Conservation (phyloP, 768 basidiomycete genomes). For the Mrakia frigida region DNA sequence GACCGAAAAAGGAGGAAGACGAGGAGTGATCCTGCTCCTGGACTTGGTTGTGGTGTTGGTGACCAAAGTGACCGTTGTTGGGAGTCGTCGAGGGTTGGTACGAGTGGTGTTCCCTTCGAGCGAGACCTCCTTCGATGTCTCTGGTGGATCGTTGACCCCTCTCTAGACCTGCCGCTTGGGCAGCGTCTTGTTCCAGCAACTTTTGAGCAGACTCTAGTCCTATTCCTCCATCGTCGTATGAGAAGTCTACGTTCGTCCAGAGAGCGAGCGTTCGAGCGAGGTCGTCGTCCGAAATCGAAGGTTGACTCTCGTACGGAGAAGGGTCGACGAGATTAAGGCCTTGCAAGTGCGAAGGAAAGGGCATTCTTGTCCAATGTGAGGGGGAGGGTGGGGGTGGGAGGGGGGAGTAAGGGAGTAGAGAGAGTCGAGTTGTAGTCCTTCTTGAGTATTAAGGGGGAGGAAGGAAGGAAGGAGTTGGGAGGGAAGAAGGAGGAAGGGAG, state of each 20-base stretch:
- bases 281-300: constrained; percentile 19
- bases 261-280: constrained; percentile 30
- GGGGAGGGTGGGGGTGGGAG: constrained; percentile 1
- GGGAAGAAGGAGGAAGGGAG: too few relatives aligned
- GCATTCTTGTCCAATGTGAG: constrained; percentile 23
- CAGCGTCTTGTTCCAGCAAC: constrained; percentile 29
- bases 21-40: constrained; percentile 13
- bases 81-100: background rate
- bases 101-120: background rate
- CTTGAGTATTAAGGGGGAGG: background rate
- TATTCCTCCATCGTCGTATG: constrained; percentile 31
- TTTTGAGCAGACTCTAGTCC: constrained; percentile 19
- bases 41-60: background rate
- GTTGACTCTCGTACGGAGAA: background rate
- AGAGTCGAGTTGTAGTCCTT: background rate
- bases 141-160: background rate
- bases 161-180: constrained; percentile 6
- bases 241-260: constrained; percentile 32
- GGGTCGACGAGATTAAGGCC: constrained; percentile 26
- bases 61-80: background rate
- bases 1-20: background rate
- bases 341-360: constrained; percentile 28
- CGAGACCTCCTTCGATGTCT: background rate
- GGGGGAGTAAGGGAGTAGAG: background rate
- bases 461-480: background rate